These are phyloP conservation scores for Pythium coloratum DNA, from an alignment of 352 stramenopile genomes.

Conservation along the genomic window DNA sequence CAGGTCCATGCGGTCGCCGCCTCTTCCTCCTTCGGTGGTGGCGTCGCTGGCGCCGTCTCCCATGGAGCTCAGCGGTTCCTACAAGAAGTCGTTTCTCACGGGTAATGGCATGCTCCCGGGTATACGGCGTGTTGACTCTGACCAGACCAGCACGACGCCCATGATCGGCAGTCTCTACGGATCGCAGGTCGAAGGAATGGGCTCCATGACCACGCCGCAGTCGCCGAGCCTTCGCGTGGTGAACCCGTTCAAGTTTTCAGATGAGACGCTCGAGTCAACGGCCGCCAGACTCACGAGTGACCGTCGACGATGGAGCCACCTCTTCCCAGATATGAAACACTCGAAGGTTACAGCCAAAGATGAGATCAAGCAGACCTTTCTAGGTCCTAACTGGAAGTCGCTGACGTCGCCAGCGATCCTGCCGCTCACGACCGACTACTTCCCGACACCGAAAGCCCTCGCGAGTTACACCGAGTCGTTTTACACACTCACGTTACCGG, in stretches of 20 bases:
- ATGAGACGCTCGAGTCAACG: conserved; percentile 32
- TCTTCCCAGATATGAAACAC: conserved; percentile 85
- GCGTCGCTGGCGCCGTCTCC: conserved; percentile 13
- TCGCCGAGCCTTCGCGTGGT: conserved; percentile 14
- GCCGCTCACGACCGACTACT: conserved; percentile 89
- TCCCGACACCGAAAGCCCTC: conserved; percentile 71
- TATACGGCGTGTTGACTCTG: conserved; percentile 11
- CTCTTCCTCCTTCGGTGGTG: neutral
- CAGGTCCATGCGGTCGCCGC: conserved; percentile 16
- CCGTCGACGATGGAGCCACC: conserved; percentile 94
- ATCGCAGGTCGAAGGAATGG: neutral
- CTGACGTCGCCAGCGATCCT: conserved; percentile 94
- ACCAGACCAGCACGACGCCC: conserved; percentile 15
- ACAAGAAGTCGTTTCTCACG: conserved; percentile 27
- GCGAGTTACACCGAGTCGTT: conserved; percentile 77
- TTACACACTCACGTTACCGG: conserved; percentile 74
- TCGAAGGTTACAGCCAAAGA: neutral
- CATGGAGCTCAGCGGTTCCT: conserved; percentile 29
- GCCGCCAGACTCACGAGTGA: conserved; percentile 72
- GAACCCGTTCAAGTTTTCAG: conserved; percentile 57
- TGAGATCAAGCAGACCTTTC: conserved; percentile 36
- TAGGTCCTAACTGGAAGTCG: conserved; percentile 96
- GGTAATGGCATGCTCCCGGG: conserved; percentile 22
- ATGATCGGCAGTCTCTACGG: conserved; percentile 11
- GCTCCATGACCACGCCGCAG: neutral